These are phyloP conservation scores for Dictyostelium citrinum DNA, from an alignment of 78 protist species.

Conservation along the genomic window DNA sequence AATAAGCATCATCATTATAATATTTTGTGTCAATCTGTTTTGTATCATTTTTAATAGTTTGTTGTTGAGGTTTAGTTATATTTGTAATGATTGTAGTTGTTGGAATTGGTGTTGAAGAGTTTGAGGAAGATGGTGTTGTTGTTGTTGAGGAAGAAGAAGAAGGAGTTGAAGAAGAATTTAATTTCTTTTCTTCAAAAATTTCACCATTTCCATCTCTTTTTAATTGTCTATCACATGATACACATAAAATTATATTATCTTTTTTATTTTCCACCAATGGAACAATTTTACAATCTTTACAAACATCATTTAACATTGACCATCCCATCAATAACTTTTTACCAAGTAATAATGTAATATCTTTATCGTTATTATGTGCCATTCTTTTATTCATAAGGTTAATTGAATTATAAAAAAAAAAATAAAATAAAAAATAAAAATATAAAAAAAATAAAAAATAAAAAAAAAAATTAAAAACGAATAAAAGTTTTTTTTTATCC, in stretches of 20 bases:
- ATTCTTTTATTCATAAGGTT: background rate
- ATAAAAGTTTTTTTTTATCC: too few relatives aligned
- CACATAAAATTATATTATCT: slow-evolving; percentile 25
- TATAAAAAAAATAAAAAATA: too few relatives aligned
- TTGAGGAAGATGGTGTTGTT: background rate
- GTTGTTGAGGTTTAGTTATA: background rate
- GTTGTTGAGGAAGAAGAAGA: background rate
- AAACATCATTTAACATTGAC: slow-evolving; percentile 48
- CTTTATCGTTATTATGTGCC: slow-evolving; percentile 8
- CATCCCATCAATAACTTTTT: slow-evolving; percentile 48
- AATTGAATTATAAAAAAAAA: too few relatives aligned
- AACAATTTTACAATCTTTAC: slow-evolving; percentile 20
- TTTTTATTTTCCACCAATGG: slow-evolving; percentile 65
- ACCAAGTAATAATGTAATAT: slow-evolving; percentile 35
- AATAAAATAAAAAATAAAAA: too few relatives aligned
- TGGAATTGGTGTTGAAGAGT: background rate
- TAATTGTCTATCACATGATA: background rate
- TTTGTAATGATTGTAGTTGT: background rate
- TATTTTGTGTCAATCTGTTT: background rate
- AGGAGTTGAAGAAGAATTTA: background rate
- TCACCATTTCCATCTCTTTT: slow-evolving; percentile 36
- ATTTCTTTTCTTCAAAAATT: background rate
- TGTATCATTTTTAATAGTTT: background rate
- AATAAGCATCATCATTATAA: background rate
- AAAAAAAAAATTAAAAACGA: too few relatives aligned